These are phyloP conservation scores for Phytopythium litorale DNA, from an alignment of 352 stramenopile genomes.

Conservation along the genomic window DNA sequence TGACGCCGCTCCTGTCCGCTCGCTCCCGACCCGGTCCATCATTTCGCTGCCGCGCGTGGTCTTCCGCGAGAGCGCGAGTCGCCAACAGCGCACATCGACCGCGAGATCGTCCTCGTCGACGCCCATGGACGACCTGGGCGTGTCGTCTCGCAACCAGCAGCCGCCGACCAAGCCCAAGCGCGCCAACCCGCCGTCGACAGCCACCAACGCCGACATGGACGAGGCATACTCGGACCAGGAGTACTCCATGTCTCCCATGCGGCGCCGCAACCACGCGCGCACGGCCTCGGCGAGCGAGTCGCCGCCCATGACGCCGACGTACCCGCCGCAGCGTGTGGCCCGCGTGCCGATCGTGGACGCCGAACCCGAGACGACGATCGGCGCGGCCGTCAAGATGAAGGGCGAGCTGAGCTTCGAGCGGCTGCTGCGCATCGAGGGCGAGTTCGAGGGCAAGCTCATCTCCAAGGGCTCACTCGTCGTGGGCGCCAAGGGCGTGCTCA, in stretches of 20 bases:
- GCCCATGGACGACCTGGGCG: slow-evolving; percentile 52
- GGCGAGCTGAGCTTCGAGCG: slow-evolving; percentile 89
- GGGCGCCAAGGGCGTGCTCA: slow-evolving; percentile 73
- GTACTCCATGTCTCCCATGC: slow-evolving; percentile 53
- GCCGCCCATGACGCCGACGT: slow-evolving; percentile 59
- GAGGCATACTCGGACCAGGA: slow-evolving; percentile 64
- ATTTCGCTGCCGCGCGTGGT: slow-evolving; percentile 40
- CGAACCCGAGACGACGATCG: slow-evolving; percentile 81
- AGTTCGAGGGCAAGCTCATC: slow-evolving; percentile 87
- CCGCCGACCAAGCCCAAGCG: slow-evolving; percentile 74
- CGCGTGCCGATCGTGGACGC: slow-evolving; percentile 74
- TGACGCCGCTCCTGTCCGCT: neutral
- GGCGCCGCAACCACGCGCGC: slow-evolving; percentile 41
- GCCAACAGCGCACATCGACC: slow-evolving; percentile 15
- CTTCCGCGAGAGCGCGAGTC: slow-evolving; percentile 6
- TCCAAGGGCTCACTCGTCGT: slow-evolving; percentile 89
- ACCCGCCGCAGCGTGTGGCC: slow-evolving; percentile 30
- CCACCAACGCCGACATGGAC: slow-evolving; percentile 30
- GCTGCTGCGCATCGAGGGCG: slow-evolving; percentile 85
- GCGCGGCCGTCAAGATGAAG: slow-evolving; percentile 84
- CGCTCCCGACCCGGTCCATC: neutral
- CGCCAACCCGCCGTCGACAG: slow-evolving; percentile 34
- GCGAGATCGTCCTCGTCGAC: slow-evolving; percentile 8
- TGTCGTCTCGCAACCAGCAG: slow-evolving; percentile 31
- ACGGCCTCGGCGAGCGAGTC: slow-evolving; percentile 32